Evolutionary conservation across 495 filamentous ascomycete genomes (phyloP).

Genomic region (Penicillium soppii): DNA sequence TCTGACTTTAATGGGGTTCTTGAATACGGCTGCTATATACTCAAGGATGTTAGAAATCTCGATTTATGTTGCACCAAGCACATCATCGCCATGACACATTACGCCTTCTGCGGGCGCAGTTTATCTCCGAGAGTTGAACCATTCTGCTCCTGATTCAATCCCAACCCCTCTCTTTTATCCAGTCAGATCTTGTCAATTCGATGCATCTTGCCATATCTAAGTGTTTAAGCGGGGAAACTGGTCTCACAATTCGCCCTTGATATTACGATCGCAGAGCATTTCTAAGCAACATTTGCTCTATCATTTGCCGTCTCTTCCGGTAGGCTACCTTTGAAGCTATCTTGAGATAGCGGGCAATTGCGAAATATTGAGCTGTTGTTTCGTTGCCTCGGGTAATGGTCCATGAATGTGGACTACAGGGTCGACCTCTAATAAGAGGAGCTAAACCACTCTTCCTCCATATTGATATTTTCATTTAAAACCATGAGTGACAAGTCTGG

Average conservation of each 20-base stretch:
- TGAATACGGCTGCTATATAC: background rate
- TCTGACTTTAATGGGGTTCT: background rate
- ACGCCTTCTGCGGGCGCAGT: conserved; percentile 13
- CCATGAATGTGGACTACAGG: background rate
- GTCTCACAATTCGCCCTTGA: conserved; percentile 13
- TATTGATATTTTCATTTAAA: background rate
- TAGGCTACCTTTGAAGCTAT: background rate
- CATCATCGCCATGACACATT: conserved; percentile 24
- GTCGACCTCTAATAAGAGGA: background rate
- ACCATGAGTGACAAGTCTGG: conserved; percentile 25
- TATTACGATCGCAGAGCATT: conserved; percentile 7
- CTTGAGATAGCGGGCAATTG: background rate
- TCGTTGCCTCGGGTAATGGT: background rate
- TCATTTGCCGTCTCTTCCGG: conserved; percentile 14
- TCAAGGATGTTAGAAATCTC: background rate
- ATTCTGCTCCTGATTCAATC: too few relatives aligned
- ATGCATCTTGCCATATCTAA: background rate
- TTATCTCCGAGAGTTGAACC: background rate
- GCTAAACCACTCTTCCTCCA: background rate
- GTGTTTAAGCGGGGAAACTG: conserved; percentile 1
- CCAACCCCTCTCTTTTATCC: conserved; percentile 5
- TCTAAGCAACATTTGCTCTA: background rate
- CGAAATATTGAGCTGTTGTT: conserved; percentile 12
- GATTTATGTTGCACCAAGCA: conserved; percentile 29
- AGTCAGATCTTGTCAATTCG: background rate